phyloP scores from a whole-genome alignment of 176 grass and related monocot genomes.

The Oryza nivara region DNA sequence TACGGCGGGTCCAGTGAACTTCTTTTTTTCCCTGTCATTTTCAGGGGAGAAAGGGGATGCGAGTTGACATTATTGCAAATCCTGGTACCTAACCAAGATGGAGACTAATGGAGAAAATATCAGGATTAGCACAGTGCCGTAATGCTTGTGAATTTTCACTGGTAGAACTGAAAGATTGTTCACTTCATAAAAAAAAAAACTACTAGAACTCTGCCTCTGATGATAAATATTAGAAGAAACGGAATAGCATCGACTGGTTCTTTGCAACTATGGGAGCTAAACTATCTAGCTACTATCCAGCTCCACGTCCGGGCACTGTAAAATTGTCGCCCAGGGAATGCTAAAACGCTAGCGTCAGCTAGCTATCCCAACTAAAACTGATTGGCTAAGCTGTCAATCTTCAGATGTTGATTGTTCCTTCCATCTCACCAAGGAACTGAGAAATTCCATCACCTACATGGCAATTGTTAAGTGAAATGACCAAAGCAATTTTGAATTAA shows the following conservation, averaged over 20 bases:
- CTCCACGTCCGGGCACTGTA: neutral
- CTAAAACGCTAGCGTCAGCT: neutral
- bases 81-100: neutral
- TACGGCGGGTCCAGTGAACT: neutral
- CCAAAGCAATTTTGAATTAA: neutral
- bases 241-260: neutral
- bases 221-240: neutral
- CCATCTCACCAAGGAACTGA: constrained; percentile 51
- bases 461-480: neutral
- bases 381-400: neutral
- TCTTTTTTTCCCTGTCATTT: neutral
- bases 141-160: neutral
- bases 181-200: neutral
- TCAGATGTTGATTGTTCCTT: constrained; percentile 45
- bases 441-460: constrained; percentile 60
- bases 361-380: constrained; percentile 15
- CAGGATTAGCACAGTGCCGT: neutral
- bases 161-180: neutral
- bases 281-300: neutral
- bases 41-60: neutral
- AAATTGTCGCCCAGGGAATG: constrained; percentile 4
- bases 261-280: neutral
- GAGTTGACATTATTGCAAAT: neutral
- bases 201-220: neutral
- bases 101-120: neutral